Percentiles rank a stretch among this genome's conserved stretches.
Evolutionary conservation across 148 eudicot species (phyloP).

Genomic region (Heliamphora exappendiculata): DNA sequence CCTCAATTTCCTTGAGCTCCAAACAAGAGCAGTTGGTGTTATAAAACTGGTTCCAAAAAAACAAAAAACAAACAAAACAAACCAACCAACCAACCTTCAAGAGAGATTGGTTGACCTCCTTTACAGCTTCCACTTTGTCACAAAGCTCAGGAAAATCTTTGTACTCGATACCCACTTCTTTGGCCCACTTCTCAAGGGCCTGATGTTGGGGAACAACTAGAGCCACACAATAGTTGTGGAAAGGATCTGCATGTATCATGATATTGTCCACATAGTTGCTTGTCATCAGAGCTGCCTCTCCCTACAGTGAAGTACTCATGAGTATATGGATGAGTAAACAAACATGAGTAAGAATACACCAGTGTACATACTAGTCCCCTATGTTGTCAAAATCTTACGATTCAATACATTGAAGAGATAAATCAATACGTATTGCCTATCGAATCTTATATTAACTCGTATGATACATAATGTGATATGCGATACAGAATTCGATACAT

Average conservation of each 20-base stretch:
- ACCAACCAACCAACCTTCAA: constrained; percentile 52
- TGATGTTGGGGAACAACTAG: constrained; percentile 64
- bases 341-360: too few relatives aligned
- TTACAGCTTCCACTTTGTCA: constrained; percentile 57
- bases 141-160: constrained; percentile 59
- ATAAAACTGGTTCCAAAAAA: not conserved
- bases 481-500: too few relatives aligned
- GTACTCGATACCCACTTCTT: constrained; percentile 54
- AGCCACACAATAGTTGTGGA: constrained; percentile 73
- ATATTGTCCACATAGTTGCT: constrained; percentile 71
- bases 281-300: constrained; percentile 71
- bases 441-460: too few relatives aligned
- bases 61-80: constrained; percentile 21
- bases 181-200: constrained; percentile 80
- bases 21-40: not conserved
- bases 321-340: not conserved
- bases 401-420: too few relatives aligned
- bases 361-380: too few relatives aligned
- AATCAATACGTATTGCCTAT: too few relatives aligned
- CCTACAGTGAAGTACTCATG: constrained; percentile 35
- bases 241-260: constrained; percentile 92
- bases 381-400: too few relatives aligned
- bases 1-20: not conserved
- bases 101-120: constrained; percentile 75
- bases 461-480: too few relatives aligned